Evolutionary conservation across 2,329 filamentous ascomycete species (phyloP), one percentile per base, ranked within the genome.

Genomic region (Plectosphaerella sp.): DNA sequence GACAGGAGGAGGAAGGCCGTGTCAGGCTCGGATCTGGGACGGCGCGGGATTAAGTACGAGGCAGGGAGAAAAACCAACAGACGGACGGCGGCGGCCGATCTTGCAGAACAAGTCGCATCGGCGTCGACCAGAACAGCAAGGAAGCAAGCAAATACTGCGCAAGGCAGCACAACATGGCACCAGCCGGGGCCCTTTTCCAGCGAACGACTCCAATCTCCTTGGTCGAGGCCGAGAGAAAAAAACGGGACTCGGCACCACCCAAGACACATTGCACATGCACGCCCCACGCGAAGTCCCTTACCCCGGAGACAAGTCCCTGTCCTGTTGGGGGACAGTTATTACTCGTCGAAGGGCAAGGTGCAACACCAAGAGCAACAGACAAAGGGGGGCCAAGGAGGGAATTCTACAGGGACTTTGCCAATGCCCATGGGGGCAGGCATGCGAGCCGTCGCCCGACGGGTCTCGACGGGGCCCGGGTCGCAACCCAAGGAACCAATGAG

Each of bases 211-310:
- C 16, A 28, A 47, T 47, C 45, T 47, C 45, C 18, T 33, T 47
- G 45, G 45, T 47, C 24, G 45, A 47, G 15, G 45, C 35, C 45
- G 35, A 47, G 45, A 33, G 28, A 33, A 47, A 47, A 47, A 47
- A 47, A 35, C 25, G 45, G 45, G 45, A 47, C 45, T 47, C 45
- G 45, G 45, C 45, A 47, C 45, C 24, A 28, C 45, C 45, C 45
- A 47, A 47, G 45, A 33, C 14, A 33, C 14, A 33, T 33, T 33
- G 28, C 28, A 33, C 28, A 33, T 33, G 28, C 28, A 33, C 28
- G 28, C 28, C 28, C 28, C 28, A 33, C 28, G 28, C 28, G 8
- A 33, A 33, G 45, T 47, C 45, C 24, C 24, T 24, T 28, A 11
- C 18, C 15, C 41, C 22, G 41, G 22, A 35, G 45, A 16, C 15